Evolutionary conservation across 2,329 filamentous ascomycete genomes (phyloP), one percentile per base, ranked within the genome.

Genomic region (Colletotrichum echinochloae): DNA sequence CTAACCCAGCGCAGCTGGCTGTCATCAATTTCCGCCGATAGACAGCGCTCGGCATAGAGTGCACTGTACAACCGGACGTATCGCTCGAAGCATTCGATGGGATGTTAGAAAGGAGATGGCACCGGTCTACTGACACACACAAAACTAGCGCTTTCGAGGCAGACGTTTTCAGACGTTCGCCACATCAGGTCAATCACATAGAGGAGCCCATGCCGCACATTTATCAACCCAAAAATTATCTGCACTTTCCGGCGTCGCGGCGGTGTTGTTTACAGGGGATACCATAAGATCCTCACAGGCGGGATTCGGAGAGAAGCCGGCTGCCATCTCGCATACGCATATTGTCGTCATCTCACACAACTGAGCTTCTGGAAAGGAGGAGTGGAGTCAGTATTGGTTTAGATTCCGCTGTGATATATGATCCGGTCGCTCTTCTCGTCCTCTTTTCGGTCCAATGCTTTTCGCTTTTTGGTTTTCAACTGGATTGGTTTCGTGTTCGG

Each of bases 1-100:
- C 69, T 71, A 57, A 71, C 23, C 28, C 28, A 28, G 18, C 23
- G n/a, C 65, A 85, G 85, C 82, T 87, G 74, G 85, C 85, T 41
- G 81, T 87, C 44, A 87, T 87, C 70, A 85, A 84, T 74, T 87
- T 87, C 71, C 81, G 83, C 75, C 80, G 79, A 79, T 83, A 75
- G 75, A 49, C 37, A 16, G 35, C 20, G 14, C 5, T 20, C 57
- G 44, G 41, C 16, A 39, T 39, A 28, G 23, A 20, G 44, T 51
- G 59, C 44, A 20, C 30, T 51, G 35, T 18, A n/a, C n/a, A 37
- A 44, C 28, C 33, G 23, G 37, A 5, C 6, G n/a, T 26, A 44
- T 39, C 46, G 33, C 48, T 37, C 33, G 48, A 39, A 37, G 5
- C 46, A 56, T 56, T 51, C 61, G 48, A 35, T n/a, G 51, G 37